These are phyloP conservation scores for Pythium rishiriense DNA, from an alignment of 352 stramenopile species.

Conservation along the genomic window DNA sequence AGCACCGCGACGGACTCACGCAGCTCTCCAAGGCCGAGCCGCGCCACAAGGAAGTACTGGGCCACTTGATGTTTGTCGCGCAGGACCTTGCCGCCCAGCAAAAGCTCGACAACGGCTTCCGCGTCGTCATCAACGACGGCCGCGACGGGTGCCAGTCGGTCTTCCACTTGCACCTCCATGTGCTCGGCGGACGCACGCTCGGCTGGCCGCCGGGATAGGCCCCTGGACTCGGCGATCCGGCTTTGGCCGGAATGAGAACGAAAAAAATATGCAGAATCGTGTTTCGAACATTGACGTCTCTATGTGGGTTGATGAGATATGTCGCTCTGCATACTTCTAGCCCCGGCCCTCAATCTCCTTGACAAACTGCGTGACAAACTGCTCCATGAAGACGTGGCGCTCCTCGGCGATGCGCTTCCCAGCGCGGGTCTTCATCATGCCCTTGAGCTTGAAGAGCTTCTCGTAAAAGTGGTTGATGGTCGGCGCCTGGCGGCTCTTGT, in stretches of 20 bases:
- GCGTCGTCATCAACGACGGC: slow-evolving; percentile 98
- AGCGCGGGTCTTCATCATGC: slow-evolving; percentile 85
- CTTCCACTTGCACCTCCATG: slow-evolving; percentile 93
- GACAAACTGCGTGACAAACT: slow-evolving; percentile 81
- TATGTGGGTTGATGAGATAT: neutral
- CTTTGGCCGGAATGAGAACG: no score
- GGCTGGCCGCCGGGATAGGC: slow-evolving; percentile 91
- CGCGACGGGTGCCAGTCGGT: slow-evolving; percentile 90
- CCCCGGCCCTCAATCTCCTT: slow-evolving; percentile 65
- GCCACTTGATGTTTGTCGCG: slow-evolving; percentile 92
- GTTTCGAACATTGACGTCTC: no score
- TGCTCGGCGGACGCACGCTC: slow-evolving; percentile 93
- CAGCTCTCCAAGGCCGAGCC: slow-evolving; percentile 89
- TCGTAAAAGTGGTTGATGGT: slow-evolving; percentile 92
- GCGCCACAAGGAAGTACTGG: slow-evolving; percentile 93
- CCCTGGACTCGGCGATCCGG: no score
- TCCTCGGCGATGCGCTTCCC: slow-evolving; percentile 76
- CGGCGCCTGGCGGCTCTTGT: slow-evolving; percentile 55
- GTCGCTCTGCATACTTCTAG: neutral
- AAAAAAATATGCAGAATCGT: neutral
- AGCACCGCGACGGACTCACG: slow-evolving; percentile 92
- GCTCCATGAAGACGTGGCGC: slow-evolving; percentile 86
- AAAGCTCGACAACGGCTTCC: slow-evolving; percentile 90
- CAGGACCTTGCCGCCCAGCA: slow-evolving; percentile 93
- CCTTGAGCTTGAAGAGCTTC: slow-evolving; percentile 88